phyloP scores from a whole-genome alignment of 805 yeast species.

The Saturnispora saitoi region DNA sequence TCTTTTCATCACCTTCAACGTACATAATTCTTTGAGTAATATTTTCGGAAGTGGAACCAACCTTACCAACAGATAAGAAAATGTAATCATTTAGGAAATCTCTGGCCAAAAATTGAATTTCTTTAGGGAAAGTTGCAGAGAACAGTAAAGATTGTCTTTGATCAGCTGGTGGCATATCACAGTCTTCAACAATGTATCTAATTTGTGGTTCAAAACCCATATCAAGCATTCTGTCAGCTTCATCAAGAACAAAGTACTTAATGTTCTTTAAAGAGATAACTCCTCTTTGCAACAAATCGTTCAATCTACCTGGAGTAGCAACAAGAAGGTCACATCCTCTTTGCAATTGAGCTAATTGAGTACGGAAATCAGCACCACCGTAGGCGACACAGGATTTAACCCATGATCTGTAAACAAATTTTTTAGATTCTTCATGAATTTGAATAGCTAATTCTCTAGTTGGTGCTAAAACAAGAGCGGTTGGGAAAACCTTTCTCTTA shows the following conservation, averaged over 20 bases:
- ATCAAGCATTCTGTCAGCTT: slow-evolving; percentile 99
- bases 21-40: slow-evolving; percentile 88
- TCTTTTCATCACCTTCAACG: slow-evolving; percentile 91
- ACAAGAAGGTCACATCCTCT: slow-evolving; percentile 94
- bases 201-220: slow-evolving; percentile 99
- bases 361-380: slow-evolving; percentile 95
- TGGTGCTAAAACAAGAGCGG: slow-evolving; percentile 94
- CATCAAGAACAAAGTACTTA: slow-evolving; percentile 91
- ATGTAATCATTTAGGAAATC: slow-evolving; percentile 95
- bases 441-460: slow-evolving; percentile 98
- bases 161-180: slow-evolving; percentile 91
- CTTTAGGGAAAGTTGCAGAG: slow-evolving; percentile 98
- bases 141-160: slow-evolving; percentile 97
- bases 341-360: slow-evolving; percentile 80
- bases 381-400: slow-evolving; percentile 92
- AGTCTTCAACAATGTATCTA: slow-evolving; percentile 94
- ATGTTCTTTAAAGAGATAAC: slow-evolving; percentile 80
- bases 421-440: slow-evolving; percentile 91
- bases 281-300: slow-evolving; percentile 93
- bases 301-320: slow-evolving; percentile 99
- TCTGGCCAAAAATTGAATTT: slow-evolving; percentile 93
- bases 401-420: slow-evolving; percentile 97
- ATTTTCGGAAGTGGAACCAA: slow-evolving; percentile 98
- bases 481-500: slow-evolving; percentile 81
- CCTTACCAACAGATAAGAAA: slow-evolving; percentile 96